phyloP scores from a whole-genome alignment of 441 rosid genomes.

The Croton setiger region DNA sequence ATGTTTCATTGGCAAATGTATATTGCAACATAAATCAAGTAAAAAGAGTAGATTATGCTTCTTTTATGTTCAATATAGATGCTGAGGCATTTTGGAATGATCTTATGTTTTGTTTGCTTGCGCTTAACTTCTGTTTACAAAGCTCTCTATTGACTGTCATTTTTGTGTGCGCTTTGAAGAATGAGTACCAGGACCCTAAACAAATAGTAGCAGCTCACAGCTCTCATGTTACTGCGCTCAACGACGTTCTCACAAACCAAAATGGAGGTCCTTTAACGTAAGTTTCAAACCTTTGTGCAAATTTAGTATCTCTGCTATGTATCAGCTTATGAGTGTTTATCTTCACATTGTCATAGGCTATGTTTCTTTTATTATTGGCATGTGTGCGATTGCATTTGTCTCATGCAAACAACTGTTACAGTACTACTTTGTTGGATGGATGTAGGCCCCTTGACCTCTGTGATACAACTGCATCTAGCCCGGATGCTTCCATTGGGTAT shows the following conservation, averaged over 20 bases:
- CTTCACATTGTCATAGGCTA: neutral
- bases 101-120: slow-evolving; percentile 17
- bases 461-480: slow-evolving; percentile 63
- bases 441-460: slow-evolving; percentile 98
- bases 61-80: neutral
- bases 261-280: slow-evolving; percentile 79
- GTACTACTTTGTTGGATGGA: slow-evolving; percentile 31
- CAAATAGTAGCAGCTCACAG: slow-evolving; percentile 66
- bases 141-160: slow-evolving; percentile 27
- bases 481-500: slow-evolving; percentile 62
- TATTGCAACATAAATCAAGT: neutral
- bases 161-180: slow-evolving; percentile 49
- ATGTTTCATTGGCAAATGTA: neutral
- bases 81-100: slow-evolving; percentile 7
- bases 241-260: slow-evolving; percentile 82
- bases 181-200: slow-evolving; percentile 70
- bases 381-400: slow-evolving; percentile 20
- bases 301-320: slow-evolving; percentile 3
- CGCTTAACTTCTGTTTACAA: slow-evolving; percentile 14
- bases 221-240: slow-evolving; percentile 84
- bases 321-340: slow-evolving; percentile 7
- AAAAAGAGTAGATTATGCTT: neutral
- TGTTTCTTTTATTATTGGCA: slow-evolving; percentile 13
- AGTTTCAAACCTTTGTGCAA: slow-evolving; percentile 33
- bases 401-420: slow-evolving; percentile 14